A percentile compares a stretch with the other conserved stretches of the same genome.
Conservation (phyloP, 495 filamentous ascomycete species). For the Lasiosphaeris hirsuta region DNA sequence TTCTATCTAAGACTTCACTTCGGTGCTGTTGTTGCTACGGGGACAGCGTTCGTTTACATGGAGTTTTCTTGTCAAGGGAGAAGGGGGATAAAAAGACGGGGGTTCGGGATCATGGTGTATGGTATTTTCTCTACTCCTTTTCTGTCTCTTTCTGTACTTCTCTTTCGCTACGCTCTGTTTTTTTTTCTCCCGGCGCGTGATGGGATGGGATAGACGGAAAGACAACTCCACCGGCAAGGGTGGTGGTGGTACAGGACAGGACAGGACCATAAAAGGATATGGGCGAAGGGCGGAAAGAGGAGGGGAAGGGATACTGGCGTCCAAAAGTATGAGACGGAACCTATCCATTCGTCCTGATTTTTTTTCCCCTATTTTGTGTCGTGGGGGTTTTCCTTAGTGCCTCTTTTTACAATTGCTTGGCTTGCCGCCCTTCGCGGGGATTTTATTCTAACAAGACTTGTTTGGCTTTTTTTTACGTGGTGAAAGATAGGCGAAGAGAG, state of each 20-base stretch:
- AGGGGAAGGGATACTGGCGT: neutral
- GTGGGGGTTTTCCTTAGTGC: neutral
- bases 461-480: neutral
- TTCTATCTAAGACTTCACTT: conserved; percentile 1
- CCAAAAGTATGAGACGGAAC: neutral
- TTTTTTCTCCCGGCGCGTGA: neutral
- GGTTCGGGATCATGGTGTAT: conserved; percentile 6
- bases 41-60: neutral
- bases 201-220: neutral
- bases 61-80: neutral
- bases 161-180: conserved; percentile 5
- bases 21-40: neutral
- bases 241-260: neutral
- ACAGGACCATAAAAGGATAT: neutral
- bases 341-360: neutral
- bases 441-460: neutral
- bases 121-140: neutral
- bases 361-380: neutral
- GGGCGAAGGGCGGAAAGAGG: neutral
- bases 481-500: neutral
- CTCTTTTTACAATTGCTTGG: neutral
- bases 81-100: neutral
- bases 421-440: conserved; percentile 3
- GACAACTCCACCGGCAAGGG: conserved; percentile 2
- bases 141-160: conserved; percentile 3